Base-by-base conservation (phyloP, 2,329 filamentous ascomycete species). In the Lasiodiplodia theobromae region DNA sequence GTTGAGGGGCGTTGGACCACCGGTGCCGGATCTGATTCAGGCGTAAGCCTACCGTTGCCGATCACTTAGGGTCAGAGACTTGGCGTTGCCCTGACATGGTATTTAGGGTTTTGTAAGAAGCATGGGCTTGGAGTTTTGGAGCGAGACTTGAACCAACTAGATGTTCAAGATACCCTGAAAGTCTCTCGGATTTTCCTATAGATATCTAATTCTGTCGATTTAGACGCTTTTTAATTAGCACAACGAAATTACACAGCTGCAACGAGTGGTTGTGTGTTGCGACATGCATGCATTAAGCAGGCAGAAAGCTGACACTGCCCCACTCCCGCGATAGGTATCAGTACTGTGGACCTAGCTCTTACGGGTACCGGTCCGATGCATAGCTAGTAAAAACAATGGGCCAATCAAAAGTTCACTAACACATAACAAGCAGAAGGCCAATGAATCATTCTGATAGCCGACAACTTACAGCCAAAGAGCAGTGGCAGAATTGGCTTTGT, bases 1-100 rank as follows among this genome's bases (percentile, higher is more conserved):
- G 74, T 75, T 99, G 66, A 86, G 96, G 70, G 96, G 96, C 0
- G 91, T 97, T 65, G 93, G 93, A 0, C 88, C 90, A n/a, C 88
- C 92, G 67, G 81, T 87, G 65, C 89, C 90, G 23, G 89, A 93
- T 78, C 79, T 94, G 73, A 92, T 94, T 70, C 86, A 91, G 71
- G 69, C 82, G 34, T 68, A 63, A 56, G 28, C 34, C 51, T 25
- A 14, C 31, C 18, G 14, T 56, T 23, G 51, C 18, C 23, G 18
- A 34, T 47, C 10, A 18, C 31, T 31, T 23, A 28, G 31, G 44
- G 60, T n/a, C 47, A 31, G 40, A 28, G 38, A 18, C 44, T 52
- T 52, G 44, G 60, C 47, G 12, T 63, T 63, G 40, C 31, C 40
- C 47, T 10, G 16, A 49, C 47, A 25, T 31, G 57, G 57, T 7